These are phyloP conservation scores for Lathyrus sativus DNA, from an alignment of 306 rosid species.

Conservation along the genomic window DNA sequence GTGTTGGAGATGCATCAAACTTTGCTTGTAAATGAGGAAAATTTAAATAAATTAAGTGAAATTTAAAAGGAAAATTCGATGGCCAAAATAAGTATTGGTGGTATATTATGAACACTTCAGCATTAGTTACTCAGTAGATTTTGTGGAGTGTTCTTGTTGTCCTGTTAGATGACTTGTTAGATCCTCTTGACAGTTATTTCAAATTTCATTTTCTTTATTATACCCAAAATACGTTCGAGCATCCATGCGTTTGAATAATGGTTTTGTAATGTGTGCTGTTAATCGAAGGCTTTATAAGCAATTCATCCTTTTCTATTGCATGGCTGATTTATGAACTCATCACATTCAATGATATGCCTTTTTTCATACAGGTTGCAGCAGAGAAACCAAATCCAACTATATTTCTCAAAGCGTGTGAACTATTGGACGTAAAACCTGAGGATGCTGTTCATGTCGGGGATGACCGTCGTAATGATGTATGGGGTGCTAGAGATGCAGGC, in stretches of 20 bases:
- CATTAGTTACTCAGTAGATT: background rate
- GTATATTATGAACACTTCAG: conserved; percentile 19
- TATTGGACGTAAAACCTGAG: conserved; percentile 82
- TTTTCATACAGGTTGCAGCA: conserved; percentile 70
- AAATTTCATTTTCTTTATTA: background rate
- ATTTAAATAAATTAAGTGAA: conserved; percentile 6
- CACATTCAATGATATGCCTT: conserved; percentile 11
- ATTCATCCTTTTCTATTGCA: too few relatives aligned
- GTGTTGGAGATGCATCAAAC: conserved; percentile 9
- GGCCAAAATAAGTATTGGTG: conserved; percentile 15
- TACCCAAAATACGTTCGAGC: conserved; percentile 13
- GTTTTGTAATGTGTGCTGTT: background rate
- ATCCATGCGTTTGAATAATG: conserved; percentile 4
- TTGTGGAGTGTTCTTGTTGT: conserved; percentile 5
- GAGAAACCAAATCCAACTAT: conserved; percentile 99
- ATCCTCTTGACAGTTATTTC: conserved; percentile 24
- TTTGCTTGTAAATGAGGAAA: conserved; percentile 10
- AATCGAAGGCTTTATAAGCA: too few relatives aligned
- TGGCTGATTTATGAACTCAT: conserved; percentile 25
- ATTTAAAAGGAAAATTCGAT: conserved; percentile 19
- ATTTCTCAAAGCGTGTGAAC: conserved; percentile 92
- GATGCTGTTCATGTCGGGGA: conserved; percentile 96
- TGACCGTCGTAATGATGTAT: conserved; percentile 89
- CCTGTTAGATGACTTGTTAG: background rate
- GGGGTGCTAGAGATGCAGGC: conserved; percentile 99